Evolutionary conservation across 805 yeast species (phyloP).

Genomic region (Hanseniaspora jakobsenii): DNA sequence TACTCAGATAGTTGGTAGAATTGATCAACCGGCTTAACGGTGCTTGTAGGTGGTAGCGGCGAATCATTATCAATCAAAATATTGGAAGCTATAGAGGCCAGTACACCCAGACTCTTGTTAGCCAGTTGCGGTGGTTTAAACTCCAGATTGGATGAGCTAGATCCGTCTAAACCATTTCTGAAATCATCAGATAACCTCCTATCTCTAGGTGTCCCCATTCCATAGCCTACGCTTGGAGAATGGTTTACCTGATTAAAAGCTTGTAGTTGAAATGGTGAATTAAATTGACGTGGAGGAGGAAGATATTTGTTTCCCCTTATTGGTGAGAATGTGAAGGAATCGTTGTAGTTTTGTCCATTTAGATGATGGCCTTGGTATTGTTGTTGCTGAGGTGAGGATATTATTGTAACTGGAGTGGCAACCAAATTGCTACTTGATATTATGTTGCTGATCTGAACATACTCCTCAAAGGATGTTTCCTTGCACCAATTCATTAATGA

Average conservation of each 20-base stretch:
- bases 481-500: slow-evolving; percentile 28
- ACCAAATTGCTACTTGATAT: slow-evolving; percentile 12
- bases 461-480: slow-evolving; percentile 25
- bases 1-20: slow-evolving; percentile 21
- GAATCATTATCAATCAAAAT: slow-evolving; percentile 7
- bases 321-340: slow-evolving; percentile 13
- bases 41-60: slow-evolving; percentile 21
- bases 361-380: too few species aligned
- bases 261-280: slow-evolving; percentile 13
- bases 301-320: slow-evolving; percentile 11
- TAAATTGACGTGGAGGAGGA: slow-evolving; percentile 15
- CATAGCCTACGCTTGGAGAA: not conserved
- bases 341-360: too few species aligned
- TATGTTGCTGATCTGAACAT: slow-evolving; percentile 20
- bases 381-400: slow-evolving; percentile 14
- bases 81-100: slow-evolving; percentile 19
- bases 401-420: slow-evolving; percentile 13
- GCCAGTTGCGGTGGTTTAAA: slow-evolving; percentile 10
- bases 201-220: too few species aligned
- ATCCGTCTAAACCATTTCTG: too few species aligned
- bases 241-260: slow-evolving; percentile 3
- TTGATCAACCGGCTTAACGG: slow-evolving; percentile 24
- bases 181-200: too few species aligned
- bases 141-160: slow-evolving; percentile 1
- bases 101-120: slow-evolving; percentile 15